These are phyloP conservation scores for Abrus pulchellus DNA, from an alignment of 306 rosid genomes.

Conservation along the genomic window DNA sequence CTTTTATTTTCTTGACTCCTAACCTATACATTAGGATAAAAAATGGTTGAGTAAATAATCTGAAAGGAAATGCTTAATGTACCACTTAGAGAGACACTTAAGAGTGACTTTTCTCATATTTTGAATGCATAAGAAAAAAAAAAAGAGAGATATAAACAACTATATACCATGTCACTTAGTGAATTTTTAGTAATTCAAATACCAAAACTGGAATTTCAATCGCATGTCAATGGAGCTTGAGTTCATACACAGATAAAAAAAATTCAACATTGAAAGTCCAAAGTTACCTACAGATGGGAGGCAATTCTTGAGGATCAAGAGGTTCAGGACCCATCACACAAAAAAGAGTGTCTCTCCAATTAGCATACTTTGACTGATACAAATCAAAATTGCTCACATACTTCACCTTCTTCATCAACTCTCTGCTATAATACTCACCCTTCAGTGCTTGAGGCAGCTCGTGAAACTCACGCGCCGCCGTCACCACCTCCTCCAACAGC, in stretches of 20 bases:
- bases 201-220: background rate
- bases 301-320: constrained; percentile 49
- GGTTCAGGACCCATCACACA: constrained; percentile 61
- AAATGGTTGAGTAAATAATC: too few species aligned
- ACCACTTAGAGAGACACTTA: too few species aligned
- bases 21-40: too few species aligned
- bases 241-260: background rate
- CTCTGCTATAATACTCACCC: constrained; percentile 52
- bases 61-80: too few species aligned
- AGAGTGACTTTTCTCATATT: too few species aligned
- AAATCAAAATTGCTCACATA: constrained; percentile 59
- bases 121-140: too few species aligned
- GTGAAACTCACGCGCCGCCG: constrained; percentile 58
- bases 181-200: too few species aligned
- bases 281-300: constrained; percentile 38
- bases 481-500: constrained; percentile 44
- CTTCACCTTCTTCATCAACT: constrained; percentile 52
- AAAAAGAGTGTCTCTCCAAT: constrained; percentile 59
- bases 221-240: background rate
- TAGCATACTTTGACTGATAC: constrained; percentile 55
- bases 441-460: constrained; percentile 57
- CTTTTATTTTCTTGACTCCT: too few species aligned
- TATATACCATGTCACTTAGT: too few species aligned
- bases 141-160: too few species aligned
- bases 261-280: background rate